Evolutionary conservation across 2,329 filamentous ascomycete species (phyloP).

Genomic region (Curvularia lunata): DNA sequence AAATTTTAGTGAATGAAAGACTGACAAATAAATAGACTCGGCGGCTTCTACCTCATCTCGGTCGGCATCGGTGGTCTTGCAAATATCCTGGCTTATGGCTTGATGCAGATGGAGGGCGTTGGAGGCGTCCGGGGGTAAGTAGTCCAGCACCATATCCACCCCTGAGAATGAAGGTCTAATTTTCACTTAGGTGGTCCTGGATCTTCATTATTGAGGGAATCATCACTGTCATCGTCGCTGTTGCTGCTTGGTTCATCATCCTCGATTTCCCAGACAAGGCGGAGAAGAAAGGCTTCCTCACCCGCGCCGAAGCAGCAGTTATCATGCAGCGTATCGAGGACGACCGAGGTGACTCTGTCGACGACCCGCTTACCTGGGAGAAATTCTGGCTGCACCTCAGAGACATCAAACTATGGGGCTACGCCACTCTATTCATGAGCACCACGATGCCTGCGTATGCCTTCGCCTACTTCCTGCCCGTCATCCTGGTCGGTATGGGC

Average conservation of each 20-base stretch:
- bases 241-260: conserved; percentile 35
- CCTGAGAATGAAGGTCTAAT: neutral
- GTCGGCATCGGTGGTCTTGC: conserved; percentile 37
- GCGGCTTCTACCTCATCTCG: conserved; percentile 35
- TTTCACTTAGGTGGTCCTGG: conserved; percentile 32
- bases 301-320: conserved; percentile 21
- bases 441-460: conserved; percentile 35
- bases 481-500: conserved; percentile 37
- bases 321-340: conserved; percentile 33
- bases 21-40: conserved; percentile 19
- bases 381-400: conserved; percentile 26
- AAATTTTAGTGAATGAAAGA: neutral
- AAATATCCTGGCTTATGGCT: conserved; percentile 37
- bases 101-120: conserved; percentile 39
- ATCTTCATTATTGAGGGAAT: conserved; percentile 41
- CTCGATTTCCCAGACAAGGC: conserved; percentile 40
- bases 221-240: conserved; percentile 35
- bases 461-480: conserved; percentile 37
- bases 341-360: conserved; percentile 34
- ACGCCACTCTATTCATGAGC: conserved; percentile 32
- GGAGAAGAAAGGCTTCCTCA: conserved; percentile 32
- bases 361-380: conserved; percentile 28
- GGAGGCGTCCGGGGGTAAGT: conserved; percentile 22
- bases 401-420: conserved; percentile 35
- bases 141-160: neutral